These are phyloP conservation scores for Pascua sp. DNA, from an alignment of 1,284 basidiomycete species.

Conservation along the genomic window DNA sequence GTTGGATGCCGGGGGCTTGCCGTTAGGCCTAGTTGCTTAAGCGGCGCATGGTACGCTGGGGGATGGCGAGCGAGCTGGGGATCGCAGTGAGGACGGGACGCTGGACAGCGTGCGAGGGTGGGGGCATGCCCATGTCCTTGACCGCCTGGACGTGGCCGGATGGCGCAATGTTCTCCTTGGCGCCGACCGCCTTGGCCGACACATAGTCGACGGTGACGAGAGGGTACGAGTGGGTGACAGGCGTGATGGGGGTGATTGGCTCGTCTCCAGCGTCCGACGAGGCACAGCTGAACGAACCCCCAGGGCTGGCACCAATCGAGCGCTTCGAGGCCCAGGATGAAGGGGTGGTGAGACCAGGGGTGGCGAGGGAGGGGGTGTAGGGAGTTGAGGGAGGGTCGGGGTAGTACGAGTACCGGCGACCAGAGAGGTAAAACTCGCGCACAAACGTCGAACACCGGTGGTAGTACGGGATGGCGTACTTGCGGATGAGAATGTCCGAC, in stretches of 20 bases:
- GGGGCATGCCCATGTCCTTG: conserved; percentile 16
- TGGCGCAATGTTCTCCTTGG: conserved; percentile 41
- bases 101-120: conserved; percentile 5
- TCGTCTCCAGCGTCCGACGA: conserved; percentile 49
- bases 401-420: conserved; percentile 50
- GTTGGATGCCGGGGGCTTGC: not conserved
- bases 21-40: conserved; percentile 31
- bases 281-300: conserved; percentile 38
- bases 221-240: conserved; percentile 32
- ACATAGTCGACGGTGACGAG: conserved; percentile 24
- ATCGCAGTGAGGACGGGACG: conserved; percentile 31
- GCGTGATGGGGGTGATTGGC: conserved; percentile 48
- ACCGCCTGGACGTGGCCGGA: conserved; percentile 14
- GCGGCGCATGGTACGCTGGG: conserved; percentile 30
- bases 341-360: conserved; percentile 41
- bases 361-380: conserved; percentile 30
- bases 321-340: conserved; percentile 33
- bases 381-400: conserved; percentile 38
- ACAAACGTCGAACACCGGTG: conserved; percentile 88
- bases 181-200: conserved; percentile 23
- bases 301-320: conserved; percentile 28
- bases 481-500: conserved; percentile 91
- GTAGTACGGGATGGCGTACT: conserved; percentile 94
- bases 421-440: conserved; percentile 77
- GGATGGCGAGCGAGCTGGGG: conserved; percentile 21